phyloP scores from a whole-genome alignment of 73 alveolate genomes.

The Paramecium sexaurelia region DNA sequence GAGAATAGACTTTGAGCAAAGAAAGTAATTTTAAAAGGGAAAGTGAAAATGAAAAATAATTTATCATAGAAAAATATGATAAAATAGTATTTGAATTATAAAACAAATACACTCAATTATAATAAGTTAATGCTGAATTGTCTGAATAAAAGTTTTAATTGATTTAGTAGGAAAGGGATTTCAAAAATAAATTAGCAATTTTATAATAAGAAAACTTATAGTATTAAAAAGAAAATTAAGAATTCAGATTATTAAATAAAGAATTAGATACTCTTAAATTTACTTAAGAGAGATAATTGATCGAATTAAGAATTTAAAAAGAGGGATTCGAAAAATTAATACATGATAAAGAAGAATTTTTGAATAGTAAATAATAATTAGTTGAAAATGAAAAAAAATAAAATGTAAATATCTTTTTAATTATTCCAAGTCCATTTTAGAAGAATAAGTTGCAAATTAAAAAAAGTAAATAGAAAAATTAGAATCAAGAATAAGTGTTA shows the following conservation, averaged over 20 bases:
- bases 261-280: conserved; percentile 49
- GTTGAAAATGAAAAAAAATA: conserved; percentile 56
- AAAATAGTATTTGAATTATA: conserved; percentile 51
- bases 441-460: conserved; percentile 48
- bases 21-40: conserved; percentile 54
- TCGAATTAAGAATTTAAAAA: conserved; percentile 51
- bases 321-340: conserved; percentile 62
- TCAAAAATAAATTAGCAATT: neutral
- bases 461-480: conserved; percentile 49
- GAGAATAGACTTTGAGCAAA: conserved; percentile 45
- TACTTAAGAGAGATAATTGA: conserved; percentile 57
- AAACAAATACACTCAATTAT: neutral
- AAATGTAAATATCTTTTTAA: neutral
- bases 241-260: conserved; percentile 49
- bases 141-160: neutral
- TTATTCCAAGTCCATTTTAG: conserved; percentile 30
- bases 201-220: neutral
- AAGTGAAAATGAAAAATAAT: conserved; percentile 52
- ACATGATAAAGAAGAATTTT: conserved; percentile 36
- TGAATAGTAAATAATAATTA: conserved; percentile 48
- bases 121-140: conserved; percentile 23
- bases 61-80: conserved; percentile 57
- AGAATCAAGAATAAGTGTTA: conserved; percentile 10
- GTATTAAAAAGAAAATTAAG: conserved; percentile 23
- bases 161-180: conserved; percentile 36